A percentile compares a stretch with the other conserved stretches of the same genome.
Conservation (phyloP, 139 green algal genomes). For the Closterium sp. region DNA sequence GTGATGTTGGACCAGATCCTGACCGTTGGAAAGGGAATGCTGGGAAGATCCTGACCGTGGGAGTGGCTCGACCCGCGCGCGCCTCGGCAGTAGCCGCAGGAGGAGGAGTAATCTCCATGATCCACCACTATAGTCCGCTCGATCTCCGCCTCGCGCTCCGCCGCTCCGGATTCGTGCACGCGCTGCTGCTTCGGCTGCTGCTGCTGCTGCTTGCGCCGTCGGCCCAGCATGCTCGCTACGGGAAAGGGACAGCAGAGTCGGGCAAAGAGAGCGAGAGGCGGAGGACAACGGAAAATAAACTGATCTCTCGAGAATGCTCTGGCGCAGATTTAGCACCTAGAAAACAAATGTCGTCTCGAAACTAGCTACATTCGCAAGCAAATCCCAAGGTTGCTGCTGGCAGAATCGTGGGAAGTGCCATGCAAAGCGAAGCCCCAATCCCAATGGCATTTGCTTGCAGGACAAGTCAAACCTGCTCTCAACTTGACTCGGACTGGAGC, state of each 20-base stretch:
- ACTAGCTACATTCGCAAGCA: too few species aligned
- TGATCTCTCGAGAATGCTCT: too few species aligned
- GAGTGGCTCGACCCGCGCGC: constrained; percentile 3
- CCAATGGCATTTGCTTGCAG: neutral
- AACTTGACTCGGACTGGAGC: too few species aligned
- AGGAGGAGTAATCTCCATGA: constrained; percentile 14
- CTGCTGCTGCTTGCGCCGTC: neutral
- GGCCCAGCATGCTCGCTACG: neutral
- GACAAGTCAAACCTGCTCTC: neutral
- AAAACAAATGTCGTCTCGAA: too few species aligned
- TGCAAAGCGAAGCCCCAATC: neutral
- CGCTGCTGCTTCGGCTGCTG: constrained; percentile 3
- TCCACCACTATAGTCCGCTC: constrained; percentile 27
- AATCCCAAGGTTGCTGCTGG: too few species aligned
- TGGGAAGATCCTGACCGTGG: neutral
- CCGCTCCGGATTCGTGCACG: neutral
- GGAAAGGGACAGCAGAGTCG: too few species aligned
- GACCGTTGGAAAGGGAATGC: neutral
- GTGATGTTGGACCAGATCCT: too few species aligned
- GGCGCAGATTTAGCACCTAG: too few species aligned
- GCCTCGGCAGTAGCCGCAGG: constrained; percentile 34
- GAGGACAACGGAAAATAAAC: too few species aligned
- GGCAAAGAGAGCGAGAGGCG: neutral
- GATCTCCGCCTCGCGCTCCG: neutral
- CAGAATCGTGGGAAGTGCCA: neutral